phyloP scores from a whole-genome alignment of 306 rosid genomes.

The Abrus precatorius region DNA sequence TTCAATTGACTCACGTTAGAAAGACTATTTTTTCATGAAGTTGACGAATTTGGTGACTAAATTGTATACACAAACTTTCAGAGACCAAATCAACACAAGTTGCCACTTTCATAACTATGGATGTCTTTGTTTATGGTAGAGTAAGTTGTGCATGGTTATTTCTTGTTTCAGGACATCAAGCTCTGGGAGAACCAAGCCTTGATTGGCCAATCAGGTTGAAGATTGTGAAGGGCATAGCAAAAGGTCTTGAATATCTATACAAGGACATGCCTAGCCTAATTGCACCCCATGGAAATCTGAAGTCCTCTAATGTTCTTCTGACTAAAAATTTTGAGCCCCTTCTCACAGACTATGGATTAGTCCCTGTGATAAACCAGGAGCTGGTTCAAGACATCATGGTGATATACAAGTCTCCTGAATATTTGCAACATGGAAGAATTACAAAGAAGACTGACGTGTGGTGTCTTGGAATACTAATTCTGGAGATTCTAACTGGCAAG shows the following conservation, averaged over 20 bases:
- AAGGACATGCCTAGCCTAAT: slow-evolving; percentile 76
- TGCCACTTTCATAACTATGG: neutral
- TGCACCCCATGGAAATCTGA: slow-evolving; percentile 88
- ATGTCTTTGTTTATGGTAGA: neutral
- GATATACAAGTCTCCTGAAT: slow-evolving; percentile 83
- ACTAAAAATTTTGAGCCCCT: slow-evolving; percentile 69
- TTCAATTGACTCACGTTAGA: neutral
- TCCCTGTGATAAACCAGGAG: slow-evolving; percentile 84
- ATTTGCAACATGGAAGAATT: slow-evolving; percentile 67
- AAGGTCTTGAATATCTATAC: slow-evolving; percentile 74
- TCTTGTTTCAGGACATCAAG: slow-evolving; percentile 61
- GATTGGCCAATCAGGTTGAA: slow-evolving; percentile 84
- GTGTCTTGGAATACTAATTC: slow-evolving; percentile 79
- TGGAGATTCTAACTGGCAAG: slow-evolving; percentile 80
- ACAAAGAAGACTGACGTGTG: slow-evolving; percentile 92
- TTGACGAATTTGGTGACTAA: neutral
- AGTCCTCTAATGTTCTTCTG: slow-evolving; percentile 86
- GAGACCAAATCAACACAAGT: neutral
- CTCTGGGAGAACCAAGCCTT: slow-evolving; percentile 69
- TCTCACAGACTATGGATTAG: slow-evolving; percentile 78
- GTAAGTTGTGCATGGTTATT: neutral
- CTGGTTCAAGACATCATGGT: slow-evolving; percentile 74
- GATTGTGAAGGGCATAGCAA: slow-evolving; percentile 80
- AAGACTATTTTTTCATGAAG: neutral
- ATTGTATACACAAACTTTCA: neutral